phyloP scores from a whole-genome alignment of 805 yeast genomes.

The Zygosaccharomyces pseudorouxii region DNA sequence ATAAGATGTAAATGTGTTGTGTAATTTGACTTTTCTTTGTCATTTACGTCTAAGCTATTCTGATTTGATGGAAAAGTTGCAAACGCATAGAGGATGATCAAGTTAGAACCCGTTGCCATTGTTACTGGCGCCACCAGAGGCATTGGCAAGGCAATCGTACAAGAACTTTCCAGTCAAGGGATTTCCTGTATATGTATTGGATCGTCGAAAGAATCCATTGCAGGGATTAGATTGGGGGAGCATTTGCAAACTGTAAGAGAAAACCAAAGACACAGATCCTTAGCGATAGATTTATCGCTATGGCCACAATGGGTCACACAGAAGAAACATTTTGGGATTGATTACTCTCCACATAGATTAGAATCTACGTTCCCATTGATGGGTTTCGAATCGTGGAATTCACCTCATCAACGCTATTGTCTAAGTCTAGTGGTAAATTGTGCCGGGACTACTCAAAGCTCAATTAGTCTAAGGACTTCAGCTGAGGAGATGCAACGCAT shows the following conservation, averaged over 20 bases:
- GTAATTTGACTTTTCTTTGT: conserved; percentile 4
- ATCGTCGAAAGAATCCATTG: conserved; percentile 16
- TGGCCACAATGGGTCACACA: conserved; percentile 30
- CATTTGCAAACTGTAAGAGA: conserved; percentile 12
- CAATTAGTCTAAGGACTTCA: conserved; percentile 20
- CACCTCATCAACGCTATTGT: conserved; percentile 11
- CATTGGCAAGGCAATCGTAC: conserved; percentile 37
- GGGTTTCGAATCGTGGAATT: conserved; percentile 1
- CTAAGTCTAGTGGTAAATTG: conserved; percentile 29
- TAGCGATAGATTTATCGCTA: conserved; percentile 25
- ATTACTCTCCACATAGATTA: conserved; percentile 1
- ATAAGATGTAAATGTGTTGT: conserved; percentile 11
- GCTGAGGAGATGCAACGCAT: conserved; percentile 16
- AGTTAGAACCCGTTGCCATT: conserved; percentile 28
- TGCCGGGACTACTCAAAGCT: conserved; percentile 32
- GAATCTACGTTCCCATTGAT: conserved; percentile 7
- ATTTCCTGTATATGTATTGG: conserved; percentile 29
- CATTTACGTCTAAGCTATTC: background rate
- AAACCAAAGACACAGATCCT: conserved; percentile 24
- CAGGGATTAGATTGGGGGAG: conserved; percentile 5
- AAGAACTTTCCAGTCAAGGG: conserved; percentile 27
- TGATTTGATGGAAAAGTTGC: background rate
- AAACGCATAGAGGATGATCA: background rate
- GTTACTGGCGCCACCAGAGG: conserved; percentile 45
- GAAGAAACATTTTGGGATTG: conserved; percentile 15